A percentile compares a stretch with the other conserved stretches of the same genome.
Conservation (phyloP, 148 eudicot species). For the Cornus florida region DNA sequence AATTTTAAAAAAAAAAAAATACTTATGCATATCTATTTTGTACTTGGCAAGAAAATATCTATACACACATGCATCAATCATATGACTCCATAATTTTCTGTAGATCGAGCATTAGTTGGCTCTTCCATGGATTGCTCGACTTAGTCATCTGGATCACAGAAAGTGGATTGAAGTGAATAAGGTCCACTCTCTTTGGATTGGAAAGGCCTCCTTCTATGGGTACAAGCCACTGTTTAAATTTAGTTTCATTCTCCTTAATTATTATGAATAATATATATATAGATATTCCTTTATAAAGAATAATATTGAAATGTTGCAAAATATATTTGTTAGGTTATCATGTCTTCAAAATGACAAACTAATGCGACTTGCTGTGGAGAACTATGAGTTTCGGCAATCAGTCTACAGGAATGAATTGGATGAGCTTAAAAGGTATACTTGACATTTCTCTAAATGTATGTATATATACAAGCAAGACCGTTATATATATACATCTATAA, state of each 20-base stretch:
- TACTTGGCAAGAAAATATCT: neutral
- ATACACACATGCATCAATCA: too few species aligned
- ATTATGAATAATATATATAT: too few species aligned
- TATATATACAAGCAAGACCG: too few species aligned
- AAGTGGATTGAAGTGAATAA: conserved; percentile 45
- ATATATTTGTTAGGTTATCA: conserved; percentile 18
- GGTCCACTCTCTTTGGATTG: conserved; percentile 20
- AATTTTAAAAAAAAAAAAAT: too few species aligned
- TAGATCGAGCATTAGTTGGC: conserved; percentile 41
- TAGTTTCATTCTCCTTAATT: neutral
- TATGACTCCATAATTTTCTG: neutral
- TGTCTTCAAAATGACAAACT: conserved; percentile 26
- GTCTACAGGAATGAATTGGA: conserved; percentile 34
- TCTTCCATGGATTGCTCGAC: conserved; percentile 47
- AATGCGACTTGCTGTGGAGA: conserved; percentile 36
- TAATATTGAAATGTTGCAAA: too few species aligned
- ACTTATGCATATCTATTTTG: too few species aligned
- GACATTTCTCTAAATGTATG: too few species aligned
- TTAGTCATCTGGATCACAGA: conserved; percentile 45
- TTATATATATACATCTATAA: too few species aligned
- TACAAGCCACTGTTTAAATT: neutral
- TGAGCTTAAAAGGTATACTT: conserved; percentile 33
- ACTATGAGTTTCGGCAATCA: conserved; percentile 30
- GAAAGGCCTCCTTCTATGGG: conserved; percentile 37
- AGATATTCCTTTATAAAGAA: too few species aligned